Base-by-base conservation (phyloP, 83 land plant species). In the Isoetes engelmannii region DNA sequence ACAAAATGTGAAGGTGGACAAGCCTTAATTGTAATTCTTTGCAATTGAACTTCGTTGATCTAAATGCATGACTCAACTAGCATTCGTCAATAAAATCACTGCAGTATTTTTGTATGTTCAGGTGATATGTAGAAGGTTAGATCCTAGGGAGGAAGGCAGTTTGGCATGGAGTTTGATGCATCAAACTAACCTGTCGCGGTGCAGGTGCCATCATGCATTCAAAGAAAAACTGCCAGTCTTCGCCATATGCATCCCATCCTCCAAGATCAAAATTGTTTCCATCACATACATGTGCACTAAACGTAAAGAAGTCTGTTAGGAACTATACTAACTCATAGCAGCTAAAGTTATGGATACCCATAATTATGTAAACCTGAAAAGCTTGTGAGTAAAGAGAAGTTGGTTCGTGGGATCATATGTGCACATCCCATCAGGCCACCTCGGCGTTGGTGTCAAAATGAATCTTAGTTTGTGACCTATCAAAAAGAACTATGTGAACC, bases 381-480 rank as follows among this genome's bases (percentile, higher is more conserved):
- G 72, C 57, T 81, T 81, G 47, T 81, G 71, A 45, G 81, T 73
- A 66, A 81, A 81, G 43, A 81, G 67, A 47, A 81, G 77, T 60
- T 81, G 83, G n/a, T 58, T 81, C 47, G 81, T 72, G 48, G 83
- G 81, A 58, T 81, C 83, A 65, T 73, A 81, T 19, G 76, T 73
- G 81, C 81, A 81, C 83, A 81, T 81, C 43, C 81, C 74, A 77
- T 81, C 83, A 45, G 83, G 83, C 83, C 83, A 81, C 48, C 83
- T 73, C 43, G 83, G 83, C 13, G 83, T 81, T 21, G 83, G 81
- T 15, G 83, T 81, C 67, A 81, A 55, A 67, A 77, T 61, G 48
- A 81, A 81, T 74, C 77, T 72, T 67, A 81, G 76, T 46, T 81
- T 69, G 64, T 77, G 83, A 53, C 81, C 83, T 81, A 69, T 46